These are phyloP conservation scores for Xylariaceae sp. DNA, from an alignment of 2,329 filamentous ascomycete species.

Conservation along the genomic window DNA sequence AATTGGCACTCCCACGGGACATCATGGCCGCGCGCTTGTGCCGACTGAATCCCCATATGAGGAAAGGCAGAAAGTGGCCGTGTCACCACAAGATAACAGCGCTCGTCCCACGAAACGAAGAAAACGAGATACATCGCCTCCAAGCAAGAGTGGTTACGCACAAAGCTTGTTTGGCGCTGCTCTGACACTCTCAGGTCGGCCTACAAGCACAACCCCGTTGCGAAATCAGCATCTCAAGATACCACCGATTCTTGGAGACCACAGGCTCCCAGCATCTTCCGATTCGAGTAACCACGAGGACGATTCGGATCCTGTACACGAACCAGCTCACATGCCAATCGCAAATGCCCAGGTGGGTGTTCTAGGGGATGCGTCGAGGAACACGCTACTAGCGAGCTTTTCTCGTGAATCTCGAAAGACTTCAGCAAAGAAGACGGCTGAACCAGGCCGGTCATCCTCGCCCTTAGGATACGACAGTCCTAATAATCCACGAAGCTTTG, in stretches of 20 bases:
- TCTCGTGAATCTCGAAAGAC: neutral
- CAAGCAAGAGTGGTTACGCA: conserved; percentile 53
- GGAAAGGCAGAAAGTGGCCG: conserved; percentile 46
- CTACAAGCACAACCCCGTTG: conserved; percentile 38
- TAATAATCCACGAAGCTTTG: neutral
- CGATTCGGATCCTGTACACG: conserved; percentile 3
- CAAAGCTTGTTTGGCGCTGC: conserved; percentile 54
- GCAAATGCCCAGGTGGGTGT: neutral
- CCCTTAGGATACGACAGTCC: neutral
- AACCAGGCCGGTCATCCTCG: neutral
- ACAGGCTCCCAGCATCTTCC: conserved; percentile 13
- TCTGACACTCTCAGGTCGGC: conserved; percentile 46
- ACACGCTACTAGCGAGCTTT: neutral
- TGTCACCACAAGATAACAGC: conserved; percentile 28
- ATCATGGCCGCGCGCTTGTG: conserved; percentile 62
- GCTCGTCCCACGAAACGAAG: conserved; percentile 45
- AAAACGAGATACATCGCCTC: conserved; percentile 41
- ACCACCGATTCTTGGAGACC: conserved; percentile 10
- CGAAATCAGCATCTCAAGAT: conserved; percentile 24
- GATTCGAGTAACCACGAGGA: conserved; percentile 15
- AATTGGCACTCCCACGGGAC: conserved; percentile 66
- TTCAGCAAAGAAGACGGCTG: neutral
- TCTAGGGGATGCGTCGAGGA: neutral
- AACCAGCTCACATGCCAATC: neutral
- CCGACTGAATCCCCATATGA: conserved; percentile 69